Base-by-base conservation (phyloP, 1,284 basidiomycete genomes). In the Neolentinus lepideus region DNA sequence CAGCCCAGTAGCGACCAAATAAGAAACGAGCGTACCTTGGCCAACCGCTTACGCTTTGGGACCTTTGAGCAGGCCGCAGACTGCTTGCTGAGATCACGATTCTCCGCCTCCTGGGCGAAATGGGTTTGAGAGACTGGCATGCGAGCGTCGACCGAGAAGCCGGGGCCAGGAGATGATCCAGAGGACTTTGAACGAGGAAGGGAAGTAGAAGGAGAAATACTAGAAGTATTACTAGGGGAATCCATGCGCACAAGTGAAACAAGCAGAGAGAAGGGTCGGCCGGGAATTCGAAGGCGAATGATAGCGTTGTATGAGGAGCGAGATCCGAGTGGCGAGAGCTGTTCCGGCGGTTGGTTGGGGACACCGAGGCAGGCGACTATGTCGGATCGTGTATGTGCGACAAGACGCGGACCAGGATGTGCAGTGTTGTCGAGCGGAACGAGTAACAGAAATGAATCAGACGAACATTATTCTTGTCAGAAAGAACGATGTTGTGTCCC, bases 21-120 rank as follows among this genome's bases (percentile, higher is more conserved):
- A 53, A 54, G 35, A 57, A 51, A 43, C 50, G 56, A 25, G 60
- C 64, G 48, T 53, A 84, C 87, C 81, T 91, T 90, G 58, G 69
- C 71, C 31, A 72, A 67, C 11, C 71, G 69, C 58, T 72, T 72
- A 51, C 71, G 67, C 59, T 72, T 72, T 0, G 63, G 67, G 21
- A 68, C 68, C 57, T 71, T 72, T 31, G 29, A 4, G 16, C 38
- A 55, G 71, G 38, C 38, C 6, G 38, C 38, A 16, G 14, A 8
- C 16, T 26, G 24, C 47, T 50, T 50, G 22, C 4, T n/a, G n/a
- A n/a, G 24, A 50, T 50, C 47, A 21, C 22, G 27, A n/a, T 50
- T 50, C 24, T 25, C 47, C 3, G 47, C 47, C 47, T 50, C 24
- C 27, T 50, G 47, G 24, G 47, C 22, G 47, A 25, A 50, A 29